Percentiles rank a stretch among this genome's conserved stretches.
These are phyloP conservation scores for Epichloe baconii DNA, from an alignment of 2,329 filamentous ascomycete genomes.

Conservation along the genomic window DNA sequence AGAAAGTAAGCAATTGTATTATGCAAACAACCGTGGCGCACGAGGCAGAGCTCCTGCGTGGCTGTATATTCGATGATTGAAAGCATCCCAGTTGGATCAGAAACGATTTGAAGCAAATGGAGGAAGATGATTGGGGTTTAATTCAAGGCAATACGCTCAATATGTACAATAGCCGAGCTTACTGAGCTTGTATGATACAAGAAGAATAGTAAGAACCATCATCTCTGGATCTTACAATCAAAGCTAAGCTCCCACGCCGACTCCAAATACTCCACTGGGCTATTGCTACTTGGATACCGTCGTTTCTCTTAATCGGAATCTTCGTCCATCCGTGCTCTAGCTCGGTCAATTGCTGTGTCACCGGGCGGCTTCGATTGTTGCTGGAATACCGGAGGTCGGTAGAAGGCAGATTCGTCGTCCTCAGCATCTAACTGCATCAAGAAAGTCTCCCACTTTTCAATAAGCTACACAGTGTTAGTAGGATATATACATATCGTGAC, in stretches of 20 bases:
- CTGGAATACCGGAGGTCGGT: constrained; percentile 48
- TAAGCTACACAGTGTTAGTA: constrained; percentile 29
- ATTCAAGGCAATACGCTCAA: constrained; percentile 10
- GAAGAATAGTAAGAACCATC: constrained; percentile 10
- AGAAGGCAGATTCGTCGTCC: constrained; percentile 63
- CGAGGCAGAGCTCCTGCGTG: background rate
- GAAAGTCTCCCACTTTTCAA: constrained; percentile 97
- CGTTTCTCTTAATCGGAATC: constrained; percentile 33
- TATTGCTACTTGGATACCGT: constrained; percentile 3
- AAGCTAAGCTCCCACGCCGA: constrained; percentile 1
- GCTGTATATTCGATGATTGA: background rate
- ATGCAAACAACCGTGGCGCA: background rate
- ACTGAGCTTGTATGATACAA: constrained; percentile 24
- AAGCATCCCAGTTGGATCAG: background rate
- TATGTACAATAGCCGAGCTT: constrained; percentile 22
- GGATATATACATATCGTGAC: background rate
- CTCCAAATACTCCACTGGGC: constrained; percentile 5
- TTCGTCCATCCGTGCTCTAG: constrained; percentile 45
- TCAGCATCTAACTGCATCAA: constrained; percentile 90
- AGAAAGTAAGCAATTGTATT: constrained; percentile 25
- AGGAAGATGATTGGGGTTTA: background rate
- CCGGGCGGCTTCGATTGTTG: constrained; percentile 34
- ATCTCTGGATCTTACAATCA: constrained; percentile 11
- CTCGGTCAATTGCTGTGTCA: constrained; percentile 47
- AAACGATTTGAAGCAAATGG: background rate